These are phyloP conservation scores for Pulchroboletus neoregius DNA, from an alignment of 1,284 basidiomycete genomes.

Conservation along the genomic window DNA sequence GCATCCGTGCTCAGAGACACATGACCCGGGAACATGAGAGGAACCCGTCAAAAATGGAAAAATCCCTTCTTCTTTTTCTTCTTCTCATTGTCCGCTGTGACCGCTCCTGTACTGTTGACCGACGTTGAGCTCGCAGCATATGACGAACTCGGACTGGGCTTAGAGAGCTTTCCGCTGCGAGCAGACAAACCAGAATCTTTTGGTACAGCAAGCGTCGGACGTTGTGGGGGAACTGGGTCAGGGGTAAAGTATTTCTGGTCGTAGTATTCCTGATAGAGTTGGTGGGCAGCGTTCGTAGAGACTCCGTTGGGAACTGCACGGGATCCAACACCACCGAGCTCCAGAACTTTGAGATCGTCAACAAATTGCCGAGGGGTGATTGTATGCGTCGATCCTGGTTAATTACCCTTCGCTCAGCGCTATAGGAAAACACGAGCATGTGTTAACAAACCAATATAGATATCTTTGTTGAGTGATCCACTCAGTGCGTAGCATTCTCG, in stretches of 20 bases:
- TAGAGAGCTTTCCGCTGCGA: slow-evolving; percentile 34
- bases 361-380: slow-evolving; percentile 83
- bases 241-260: slow-evolving; percentile 73
- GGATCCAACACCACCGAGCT: slow-evolving; percentile 73
- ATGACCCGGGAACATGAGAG: background rate
- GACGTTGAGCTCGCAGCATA: slow-evolving; percentile 49
- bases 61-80: slow-evolving; percentile 80
- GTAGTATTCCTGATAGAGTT: slow-evolving; percentile 65
- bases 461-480: slow-evolving; percentile 74
- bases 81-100: slow-evolving; percentile 47
- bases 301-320: slow-evolving; percentile 71
- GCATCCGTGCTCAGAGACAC: background rate
- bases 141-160: slow-evolving; percentile 38
- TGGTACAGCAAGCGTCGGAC: slow-evolving; percentile 29
- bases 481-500: slow-evolving; percentile 84
- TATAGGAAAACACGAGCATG: background rate
- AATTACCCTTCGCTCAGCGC: slow-evolving; percentile 7
- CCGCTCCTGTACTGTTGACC: slow-evolving; percentile 36
- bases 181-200: slow-evolving; percentile 33
- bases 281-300: slow-evolving; percentile 42
- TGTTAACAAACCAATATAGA: slow-evolving; percentile 77
- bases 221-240: slow-evolving; percentile 54
- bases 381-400: slow-evolving; percentile 83
- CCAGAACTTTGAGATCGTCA: slow-evolving; percentile 82
- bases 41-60: slow-evolving; percentile 53